Percentiles rank a stretch among this genome's conserved stretches.
These are phyloP conservation scores for Hondaea fermentalgiana DNA, from an alignment of 108 stramenopile species.

Conservation along the genomic window DNA sequence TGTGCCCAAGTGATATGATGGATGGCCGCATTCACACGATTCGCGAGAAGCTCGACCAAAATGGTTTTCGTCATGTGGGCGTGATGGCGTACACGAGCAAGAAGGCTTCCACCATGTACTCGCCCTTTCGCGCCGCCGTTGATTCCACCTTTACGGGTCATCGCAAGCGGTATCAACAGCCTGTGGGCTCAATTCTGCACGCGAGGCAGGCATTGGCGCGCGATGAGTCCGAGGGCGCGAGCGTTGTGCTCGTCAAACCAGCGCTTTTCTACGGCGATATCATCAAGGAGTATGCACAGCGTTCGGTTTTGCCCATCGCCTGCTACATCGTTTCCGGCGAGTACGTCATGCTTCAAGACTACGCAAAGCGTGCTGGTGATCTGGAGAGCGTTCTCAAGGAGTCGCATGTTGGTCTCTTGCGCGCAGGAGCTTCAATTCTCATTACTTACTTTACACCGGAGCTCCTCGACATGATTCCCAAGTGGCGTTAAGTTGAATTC, in stretches of 20 bases:
- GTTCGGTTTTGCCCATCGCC: constrained; percentile 75
- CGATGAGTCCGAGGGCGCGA: constrained; percentile 94
- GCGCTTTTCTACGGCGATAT: constrained; percentile 97
- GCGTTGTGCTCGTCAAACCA: constrained; percentile 98
- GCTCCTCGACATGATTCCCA: constrained; percentile 62
- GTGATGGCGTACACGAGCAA: constrained; percentile 99
- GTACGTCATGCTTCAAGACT: constrained; percentile 98
- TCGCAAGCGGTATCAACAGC: constrained; percentile 99
- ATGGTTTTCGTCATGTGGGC: constrained; percentile 93
- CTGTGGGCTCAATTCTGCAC: constrained; percentile 91
- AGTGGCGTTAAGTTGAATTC: background rate
- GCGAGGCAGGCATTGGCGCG: constrained; percentile 84
- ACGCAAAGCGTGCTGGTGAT: constrained; percentile 87
- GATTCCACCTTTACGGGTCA: constrained; percentile 60
- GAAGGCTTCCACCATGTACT: constrained; percentile 95
- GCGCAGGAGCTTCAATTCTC: constrained; percentile 94
- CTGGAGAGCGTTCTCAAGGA: constrained; percentile 88
- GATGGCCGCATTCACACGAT: constrained; percentile 96
- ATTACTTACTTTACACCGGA: constrained; percentile 96
- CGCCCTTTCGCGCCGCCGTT: constrained; percentile 98
- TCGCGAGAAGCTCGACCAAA: constrained; percentile 89
- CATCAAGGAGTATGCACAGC: constrained; percentile 48
- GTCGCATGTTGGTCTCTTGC: constrained; percentile 89
- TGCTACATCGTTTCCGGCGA: constrained; percentile 99
- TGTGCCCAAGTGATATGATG: constrained; percentile 93